A percentile compares a stretch with the other conserved stretches of the same genome.
These are phyloP conservation scores for Wickerhamiella siamensis DNA, from an alignment of 805 yeast genomes.

Conservation along the genomic window DNA sequence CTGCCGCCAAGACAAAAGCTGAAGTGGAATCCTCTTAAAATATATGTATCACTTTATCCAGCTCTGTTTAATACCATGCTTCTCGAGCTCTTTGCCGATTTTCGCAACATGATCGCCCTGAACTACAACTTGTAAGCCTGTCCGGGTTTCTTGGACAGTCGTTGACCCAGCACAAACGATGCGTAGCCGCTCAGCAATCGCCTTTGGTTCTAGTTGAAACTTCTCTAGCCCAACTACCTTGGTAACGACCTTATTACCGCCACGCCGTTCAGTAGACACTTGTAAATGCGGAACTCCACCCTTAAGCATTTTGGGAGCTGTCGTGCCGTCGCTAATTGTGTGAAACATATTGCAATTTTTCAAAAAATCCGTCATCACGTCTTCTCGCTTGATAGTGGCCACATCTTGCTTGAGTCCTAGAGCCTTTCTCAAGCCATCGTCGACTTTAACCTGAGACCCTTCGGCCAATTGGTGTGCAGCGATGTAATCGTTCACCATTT, in stretches of 20 bases:
- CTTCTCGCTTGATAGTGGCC: constrained; percentile 24
- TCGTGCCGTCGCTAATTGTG: constrained; percentile 31
- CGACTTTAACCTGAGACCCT: constrained; percentile 34
- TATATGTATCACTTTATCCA: constrained; percentile 41
- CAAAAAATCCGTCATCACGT: constrained; percentile 30
- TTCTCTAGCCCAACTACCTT: constrained; percentile 53
- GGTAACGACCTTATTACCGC: constrained; percentile 73
- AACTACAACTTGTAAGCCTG: constrained; percentile 58
- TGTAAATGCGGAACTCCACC: constrained; percentile 58
- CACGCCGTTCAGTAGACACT: constrained; percentile 57
- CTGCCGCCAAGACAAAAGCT: not conserved
- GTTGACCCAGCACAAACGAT: constrained; percentile 82
- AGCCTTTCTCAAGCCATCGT: constrained; percentile 37
- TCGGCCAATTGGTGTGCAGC: constrained; percentile 36
- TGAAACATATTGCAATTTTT: constrained; percentile 31
- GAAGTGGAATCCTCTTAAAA: not conserved
- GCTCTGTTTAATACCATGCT: constrained; percentile 35
- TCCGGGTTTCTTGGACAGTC: constrained; percentile 38
- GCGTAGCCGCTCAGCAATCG: constrained; percentile 53
- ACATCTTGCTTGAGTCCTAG: constrained; percentile 26
- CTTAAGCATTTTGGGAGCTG: constrained; percentile 30
- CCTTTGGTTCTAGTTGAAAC: constrained; percentile 49
- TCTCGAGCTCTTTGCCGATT: constrained; percentile 32
- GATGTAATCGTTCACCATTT: constrained; percentile 43
- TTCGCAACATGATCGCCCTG: constrained; percentile 74